Evolutionary conservation across 2,329 filamentous ascomycete genomes (phyloP), one percentile per base, ranked within the genome.

Genomic region (Thelonectria rubi): DNA sequence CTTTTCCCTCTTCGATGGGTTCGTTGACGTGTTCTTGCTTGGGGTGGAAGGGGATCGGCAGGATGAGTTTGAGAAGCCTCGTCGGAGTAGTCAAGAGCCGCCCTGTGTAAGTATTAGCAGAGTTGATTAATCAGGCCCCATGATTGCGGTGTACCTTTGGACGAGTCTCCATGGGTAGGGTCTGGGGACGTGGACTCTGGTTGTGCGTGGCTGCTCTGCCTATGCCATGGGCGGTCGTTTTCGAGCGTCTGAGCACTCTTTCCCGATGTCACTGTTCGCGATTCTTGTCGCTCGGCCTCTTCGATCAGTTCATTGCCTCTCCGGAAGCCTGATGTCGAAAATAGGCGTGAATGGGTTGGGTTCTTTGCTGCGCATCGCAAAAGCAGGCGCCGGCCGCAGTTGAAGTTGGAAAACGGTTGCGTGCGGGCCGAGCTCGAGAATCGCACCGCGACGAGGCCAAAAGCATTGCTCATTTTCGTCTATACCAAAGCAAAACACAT

Each of bases 11-110:
- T 2, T 80, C 71, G 11, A 79, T 74, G 12, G 80, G 76, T 53
- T 79, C 76, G 26, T 82, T 79, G 58, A 82, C 75, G 11, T 74
- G 67, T 30, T 77, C 74, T 64, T 78, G 77, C 5, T 77, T 72
- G 24, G 77, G 74, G 17, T 77, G 73, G 55, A 82, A 78, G 0
- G 82, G 82, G 24, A 96, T 82, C 0, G 92, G 93, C 0, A 96
- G 81, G 15, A 95, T 89, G 14, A 96, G 82, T 75, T 95, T 95
- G 51, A 96, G 84, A 59, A 94, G 86, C 2, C 91, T 85, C 0
- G 90, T 93, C 0, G 92, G 92, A 0, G 92, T 96, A 0, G 91
- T 94, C 26, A 94, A 78, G 2, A 96, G 84, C 73, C 93, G 93
- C 18, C 92, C 91, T 83, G 0, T 8, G 10, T 64, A 9, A 61